Base-by-base conservation (phyloP, 179 eudicot genomes). In the Camellia oleifera region DNA sequence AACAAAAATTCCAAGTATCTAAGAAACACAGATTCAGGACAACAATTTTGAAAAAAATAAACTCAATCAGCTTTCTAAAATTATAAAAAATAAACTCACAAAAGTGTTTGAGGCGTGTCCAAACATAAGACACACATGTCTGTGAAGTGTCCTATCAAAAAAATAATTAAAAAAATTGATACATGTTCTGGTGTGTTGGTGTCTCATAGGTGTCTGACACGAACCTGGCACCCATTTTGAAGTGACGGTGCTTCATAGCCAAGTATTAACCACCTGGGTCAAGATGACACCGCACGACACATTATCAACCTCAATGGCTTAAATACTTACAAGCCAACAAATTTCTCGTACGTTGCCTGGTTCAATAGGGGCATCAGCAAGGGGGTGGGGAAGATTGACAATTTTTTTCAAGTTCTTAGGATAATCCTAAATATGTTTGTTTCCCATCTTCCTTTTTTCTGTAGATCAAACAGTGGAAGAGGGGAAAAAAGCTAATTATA, bases 241-340 rank as follows among this genome's bases (percentile, higher is more conserved):
- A 32, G 1, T 32, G 40, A 32, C 40, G 40, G 40, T 32, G 40
- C 40, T 32, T 32, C 40, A 14, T 9, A 52, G 32, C n/a, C 8
- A 7, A 11, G 44, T 0, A 57, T 56, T 64, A 23, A 23, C 4
- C 11, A 64, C 42, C 68, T 23, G 61, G 72, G 18, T 50, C 63
- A 66, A 54, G 63, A 40, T 53, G 64, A 52, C 8, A 50, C 61
- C 64, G 26, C 68, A 20, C 6, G 9, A 68, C 4, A 66, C 3
- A 32, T 71, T 71, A 65, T 65, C 26, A 52, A 66, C 50, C 15
- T 66, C 72, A 32, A 50, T 64, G 72, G 42, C 72, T 26, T 52
- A 13, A 52, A 32, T 17, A 44, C 70, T 40, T 58, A 60, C 20
- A 44, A 42, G 12, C 18, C 46, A 40, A 42, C 53, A 2, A 67